Evolutionary conservation across 2,329 filamentous ascomycete genomes (phyloP), one percentile per base, ranked within the genome.

Genomic region (Ophiostoma tasmaniense): DNA sequence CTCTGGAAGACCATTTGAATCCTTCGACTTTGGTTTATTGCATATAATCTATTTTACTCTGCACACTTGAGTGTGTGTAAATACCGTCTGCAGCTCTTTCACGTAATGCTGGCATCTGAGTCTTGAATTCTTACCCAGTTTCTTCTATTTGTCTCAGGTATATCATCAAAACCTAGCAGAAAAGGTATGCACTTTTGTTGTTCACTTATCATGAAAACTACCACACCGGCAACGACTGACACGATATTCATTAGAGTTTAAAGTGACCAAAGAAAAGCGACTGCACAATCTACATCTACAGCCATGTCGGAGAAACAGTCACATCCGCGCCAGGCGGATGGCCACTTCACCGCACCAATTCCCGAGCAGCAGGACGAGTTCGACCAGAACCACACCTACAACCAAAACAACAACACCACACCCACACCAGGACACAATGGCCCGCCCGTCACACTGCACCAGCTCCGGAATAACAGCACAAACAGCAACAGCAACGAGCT

Each of bases 271-370:
- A 33, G 33, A 33, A 33, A 4, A 33, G 33, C 5, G 33, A 8
- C 8, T 33, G 33, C 5, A 33, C 8, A 33, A 33, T 33, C 5
- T 33, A 25, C 13, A 61, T 30, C 25, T 61, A 61, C 33, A 64
- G 61, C n/a, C 33, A 64, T 64, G 61, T 64, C 61, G 5, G 61
- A 64, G 25, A 64, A 64, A 5, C 61, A 64, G 33, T 22, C 61
- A 14, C 61, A 37, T 2, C 30, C 30, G 61, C 61, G 61, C 11
- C 61, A 37, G 17, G 30, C 61, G 30, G 61, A 64, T 33, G 30
- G 61, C 61, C 39, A 37, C 33, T 64, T 22, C 22, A n/a, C 59
- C 20, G 8, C 59, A 11, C 33, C 59, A 10, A 64, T 64, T 17
- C 61, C 17, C 3, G 33, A 64, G 61, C 30, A 64, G 20, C 59